phyloP scores from a whole-genome alignment of 177 flowering plant genomes.

The Tripterygium wilfordii region DNA sequence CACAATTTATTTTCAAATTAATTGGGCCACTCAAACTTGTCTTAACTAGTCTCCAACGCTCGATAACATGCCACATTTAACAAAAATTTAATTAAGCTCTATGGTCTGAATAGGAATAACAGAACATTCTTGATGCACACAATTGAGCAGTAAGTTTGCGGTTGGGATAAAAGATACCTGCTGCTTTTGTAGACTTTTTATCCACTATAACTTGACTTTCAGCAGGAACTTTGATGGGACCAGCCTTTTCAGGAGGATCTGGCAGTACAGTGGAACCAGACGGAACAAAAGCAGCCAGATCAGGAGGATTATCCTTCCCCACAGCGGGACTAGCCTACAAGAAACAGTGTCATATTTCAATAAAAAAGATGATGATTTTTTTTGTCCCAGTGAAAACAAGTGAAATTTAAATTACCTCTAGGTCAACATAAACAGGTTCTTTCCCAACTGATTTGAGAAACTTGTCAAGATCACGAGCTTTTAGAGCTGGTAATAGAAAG shows the following conservation, averaged over 20 bases:
- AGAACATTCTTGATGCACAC: too few relatives aligned
- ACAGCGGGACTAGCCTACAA: conserved; percentile 76
- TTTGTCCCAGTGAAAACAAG: too few relatives aligned
- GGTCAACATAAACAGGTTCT: conserved; percentile 73
- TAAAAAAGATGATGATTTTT: too few relatives aligned
- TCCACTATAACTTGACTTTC: conserved; percentile 20
- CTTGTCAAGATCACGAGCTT: conserved; percentile 65
- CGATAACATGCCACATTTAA: too few relatives aligned
- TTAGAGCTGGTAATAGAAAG: conserved; percentile 47
- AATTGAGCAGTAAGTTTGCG: too few relatives aligned
- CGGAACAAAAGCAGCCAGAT: conserved; percentile 82
- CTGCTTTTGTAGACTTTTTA: conserved; percentile 22
- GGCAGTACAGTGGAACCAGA: conserved; percentile 37
- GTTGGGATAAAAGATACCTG: too few relatives aligned
- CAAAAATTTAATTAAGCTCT: neutral
- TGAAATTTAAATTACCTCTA: conserved; percentile 50
- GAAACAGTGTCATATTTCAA: conserved; percentile 6
- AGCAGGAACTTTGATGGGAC: conserved; percentile 20
- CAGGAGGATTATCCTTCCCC: conserved; percentile 97
- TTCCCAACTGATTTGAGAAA: conserved; percentile 80
- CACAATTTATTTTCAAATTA: too few relatives aligned
- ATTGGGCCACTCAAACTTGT: too few relatives aligned
- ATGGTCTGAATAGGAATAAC: neutral
- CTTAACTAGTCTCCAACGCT: too few relatives aligned
- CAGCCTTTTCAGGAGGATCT: conserved; percentile 27